Conservation (phyloP, 352 stramenopile genomes). For the Pythium phragmitis region DNA sequence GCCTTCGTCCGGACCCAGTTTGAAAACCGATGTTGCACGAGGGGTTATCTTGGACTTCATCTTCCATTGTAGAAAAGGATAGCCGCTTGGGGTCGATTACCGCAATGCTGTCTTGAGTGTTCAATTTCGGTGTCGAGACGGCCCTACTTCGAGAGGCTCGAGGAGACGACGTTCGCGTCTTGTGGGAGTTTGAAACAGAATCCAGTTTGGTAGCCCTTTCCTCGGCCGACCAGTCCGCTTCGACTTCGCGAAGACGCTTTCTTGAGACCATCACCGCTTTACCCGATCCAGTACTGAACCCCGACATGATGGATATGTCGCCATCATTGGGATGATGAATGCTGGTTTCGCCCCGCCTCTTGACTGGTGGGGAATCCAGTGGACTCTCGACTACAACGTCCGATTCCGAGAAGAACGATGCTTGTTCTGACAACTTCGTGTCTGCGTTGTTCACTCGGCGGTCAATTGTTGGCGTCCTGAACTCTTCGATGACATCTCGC, state of each 20-base stretch:
- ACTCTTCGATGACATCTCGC: not conserved
- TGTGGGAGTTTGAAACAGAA: not conserved
- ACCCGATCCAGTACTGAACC: slow-evolving; percentile 10
- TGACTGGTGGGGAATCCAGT: not conserved
- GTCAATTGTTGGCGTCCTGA: not conserved
- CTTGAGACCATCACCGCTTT: slow-evolving; percentile 6
- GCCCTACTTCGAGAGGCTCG: not conserved
- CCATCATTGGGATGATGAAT: not conserved
- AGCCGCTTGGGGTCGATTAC: slow-evolving; percentile 9
- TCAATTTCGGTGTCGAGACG: not conserved
- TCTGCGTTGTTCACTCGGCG: not conserved
- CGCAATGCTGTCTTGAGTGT: not conserved
- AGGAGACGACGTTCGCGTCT: not conserved
- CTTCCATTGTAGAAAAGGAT: slow-evolving; percentile 5
- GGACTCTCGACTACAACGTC: slow-evolving; percentile 12
- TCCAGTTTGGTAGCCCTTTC: not conserved
- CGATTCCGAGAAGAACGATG: not conserved
- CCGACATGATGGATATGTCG: not conserved
- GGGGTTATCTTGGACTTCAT: not conserved
- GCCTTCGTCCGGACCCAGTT: slow-evolving; percentile 2
- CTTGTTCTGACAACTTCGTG: not conserved
- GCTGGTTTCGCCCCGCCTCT: not conserved
- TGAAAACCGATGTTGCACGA: slow-evolving; percentile 1
- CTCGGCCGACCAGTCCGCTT: not conserved
- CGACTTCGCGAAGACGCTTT: not conserved